phyloP scores from a whole-genome alignment of 2,329 filamentous ascomycete genomes.

The Chaetomiaceae sp. region DNA sequence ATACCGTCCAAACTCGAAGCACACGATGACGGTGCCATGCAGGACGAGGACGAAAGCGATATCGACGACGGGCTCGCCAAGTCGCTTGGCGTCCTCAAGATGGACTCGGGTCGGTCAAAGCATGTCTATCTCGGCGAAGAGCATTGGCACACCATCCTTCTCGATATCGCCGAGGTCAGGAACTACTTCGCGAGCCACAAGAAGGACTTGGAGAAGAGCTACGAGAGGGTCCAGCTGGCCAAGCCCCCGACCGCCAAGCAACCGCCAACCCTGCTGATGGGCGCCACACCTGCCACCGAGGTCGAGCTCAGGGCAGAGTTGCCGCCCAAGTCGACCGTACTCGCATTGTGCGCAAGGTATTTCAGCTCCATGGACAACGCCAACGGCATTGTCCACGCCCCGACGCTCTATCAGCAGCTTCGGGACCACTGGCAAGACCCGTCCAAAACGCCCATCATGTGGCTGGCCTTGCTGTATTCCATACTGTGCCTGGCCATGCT shows the following conservation, averaged over 20 bases:
- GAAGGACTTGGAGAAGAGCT: constrained; percentile 80
- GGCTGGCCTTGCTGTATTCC: constrained; percentile 72
- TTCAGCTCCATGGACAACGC: constrained; percentile 76
- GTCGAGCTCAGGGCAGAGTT: constrained; percentile 74
- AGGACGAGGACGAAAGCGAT: constrained; percentile 58
- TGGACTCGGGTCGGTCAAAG: constrained; percentile 72
- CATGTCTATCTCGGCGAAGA: constrained; percentile 78
- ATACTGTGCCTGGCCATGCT: constrained; percentile 74
- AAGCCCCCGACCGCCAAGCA: constrained; percentile 57
- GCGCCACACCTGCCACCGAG: constrained; percentile 66
- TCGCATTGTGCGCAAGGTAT: constrained; percentile 80
- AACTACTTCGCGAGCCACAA: constrained; percentile 84
- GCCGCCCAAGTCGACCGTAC: constrained; percentile 75
- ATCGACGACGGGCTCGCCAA: constrained; percentile 64
- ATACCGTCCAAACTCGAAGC: constrained; percentile 45
- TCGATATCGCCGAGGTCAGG: constrained; percentile 87
- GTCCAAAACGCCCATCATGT: constrained; percentile 67
- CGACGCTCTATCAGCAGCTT: constrained; percentile 75
- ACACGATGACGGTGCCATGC: constrained; percentile 52
- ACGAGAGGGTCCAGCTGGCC: constrained; percentile 67
- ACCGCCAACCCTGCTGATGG: constrained; percentile 75
- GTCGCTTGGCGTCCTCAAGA: constrained; percentile 76
- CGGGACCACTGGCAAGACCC: constrained; percentile 66
- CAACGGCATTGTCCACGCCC: constrained; percentile 74
- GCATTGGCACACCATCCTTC: constrained; percentile 76